Evolutionary conservation across 345 rosid genomes (phyloP), one percentile per base, ranked within the genome.

Genomic region (Acer campestre): DNA sequence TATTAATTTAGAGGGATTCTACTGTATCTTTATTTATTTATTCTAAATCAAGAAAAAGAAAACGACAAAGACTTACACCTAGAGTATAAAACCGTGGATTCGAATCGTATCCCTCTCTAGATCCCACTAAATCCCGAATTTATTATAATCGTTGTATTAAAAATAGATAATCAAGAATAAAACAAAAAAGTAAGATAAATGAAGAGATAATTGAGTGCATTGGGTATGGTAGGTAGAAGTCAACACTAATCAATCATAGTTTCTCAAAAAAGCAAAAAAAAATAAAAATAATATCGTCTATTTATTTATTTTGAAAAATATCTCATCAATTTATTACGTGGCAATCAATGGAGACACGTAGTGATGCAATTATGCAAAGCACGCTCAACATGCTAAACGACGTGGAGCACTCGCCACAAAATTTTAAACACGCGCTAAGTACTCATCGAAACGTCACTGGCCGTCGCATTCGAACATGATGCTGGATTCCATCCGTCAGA

Each of bases 361-460:
- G 63, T 59, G 63, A 59, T 20, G 63, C 63, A 10, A 42, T 59
- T 25, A 59, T 20, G 63, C 63, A 10, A 42, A 51, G 5, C 68
- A 44, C 68, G 58, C 58, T 48, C 46, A 46, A 46, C 48, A 29
- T 64, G 62, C 77, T n/a, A 6, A 31, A 48, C 29, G 48, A 64
- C 46, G 70, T 75, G 77, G 49, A 64, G 58, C 46, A 29, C 71
- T 65, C 25, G 27, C 27, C 13, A 62, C 68, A 44, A n/a, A 35
- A 35, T 35, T 16, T 3, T 2, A 2, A 10, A 55, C 27, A 74
- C 77, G 3, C 61, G 77, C 16, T 10, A 16, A 3, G 14, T 1
- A 18, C 16, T 7, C 1, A 56, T 71, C 9, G 74, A 51, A 20
- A 56, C n/a, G 12, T 61, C 22, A 8, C 14, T 1, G 0, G 23